A percentile compares a stretch with the other conserved stretches of the same genome.
phyloP scores from a whole-genome alignment of 768 basidiomycete genomes.

The Rhodotorula taiwanensis region DNA sequence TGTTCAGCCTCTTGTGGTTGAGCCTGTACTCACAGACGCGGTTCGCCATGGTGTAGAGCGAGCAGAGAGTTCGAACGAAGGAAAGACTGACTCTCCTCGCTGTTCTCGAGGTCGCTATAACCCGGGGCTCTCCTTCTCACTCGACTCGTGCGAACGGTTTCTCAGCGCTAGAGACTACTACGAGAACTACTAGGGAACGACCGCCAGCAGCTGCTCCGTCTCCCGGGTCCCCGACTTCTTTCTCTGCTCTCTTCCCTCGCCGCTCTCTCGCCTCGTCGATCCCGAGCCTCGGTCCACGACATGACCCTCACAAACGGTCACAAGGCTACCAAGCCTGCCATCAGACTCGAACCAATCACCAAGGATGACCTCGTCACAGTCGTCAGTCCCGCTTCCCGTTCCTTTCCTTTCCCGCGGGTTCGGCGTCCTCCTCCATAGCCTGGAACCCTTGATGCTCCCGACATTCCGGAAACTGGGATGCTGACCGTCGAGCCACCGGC shows the following conservation, averaged over 20 bases:
- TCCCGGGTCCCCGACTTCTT: not conserved
- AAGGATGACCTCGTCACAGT: constrained; percentile 1
- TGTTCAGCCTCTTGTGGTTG: no score
- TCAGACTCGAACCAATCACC: constrained; percentile 6
- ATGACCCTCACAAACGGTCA: not conserved
- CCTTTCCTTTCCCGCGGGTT: not conserved
- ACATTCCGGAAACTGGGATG: no score
- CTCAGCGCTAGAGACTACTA: no score
- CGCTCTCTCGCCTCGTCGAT: not conserved
- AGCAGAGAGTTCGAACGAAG: not conserved
- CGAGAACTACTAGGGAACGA: no score
- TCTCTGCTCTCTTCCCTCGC: not conserved
- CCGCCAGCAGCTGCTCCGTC: no score
- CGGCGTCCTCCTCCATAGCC: not conserved
- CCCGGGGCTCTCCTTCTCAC: no score
- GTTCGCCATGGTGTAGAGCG: constrained; percentile 2
- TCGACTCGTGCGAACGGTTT: no score
- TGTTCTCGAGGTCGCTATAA: no score
- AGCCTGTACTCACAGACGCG: not conserved
- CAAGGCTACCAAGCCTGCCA: no score
- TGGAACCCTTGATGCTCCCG: not conserved
- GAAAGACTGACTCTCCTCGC: no score
- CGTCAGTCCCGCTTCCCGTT: constrained; percentile 2
- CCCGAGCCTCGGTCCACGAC: not conserved
- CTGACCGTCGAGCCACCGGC: no score